Evolutionary conservation across 2,329 filamentous ascomycete genomes (phyloP), one percentile per base, ranked within the genome.

Genomic region (Fusarium oligoseptatum): DNA sequence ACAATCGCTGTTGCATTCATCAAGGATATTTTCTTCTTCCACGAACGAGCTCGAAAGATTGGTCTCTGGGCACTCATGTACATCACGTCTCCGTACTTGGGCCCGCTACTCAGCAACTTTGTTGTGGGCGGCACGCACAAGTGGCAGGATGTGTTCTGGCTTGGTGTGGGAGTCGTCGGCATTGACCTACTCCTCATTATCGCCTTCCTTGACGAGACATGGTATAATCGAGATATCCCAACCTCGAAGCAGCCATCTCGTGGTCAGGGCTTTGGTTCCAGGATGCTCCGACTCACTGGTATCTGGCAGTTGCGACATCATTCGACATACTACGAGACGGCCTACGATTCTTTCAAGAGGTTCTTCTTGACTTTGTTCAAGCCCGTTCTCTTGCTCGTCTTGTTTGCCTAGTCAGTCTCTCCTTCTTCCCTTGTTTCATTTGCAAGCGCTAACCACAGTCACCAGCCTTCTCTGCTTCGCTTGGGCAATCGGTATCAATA

Each of bases 21-120:
- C 77, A 87, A 89, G 64, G 89, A 91, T 78, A 84, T 90, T 67
- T 91, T 89, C 82, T 91, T 89, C 82, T 89, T 90, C 79, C 89
- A 91, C 73, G 85, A 90, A 70, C 82, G 87, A 39, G 86, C 86
- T 1, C 80, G 86, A 24, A 87, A 88, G 77, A 87, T 87, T 69
- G 85, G 86, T 60, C 80, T 88, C 41, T 87, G 85, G 85, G 85
- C 84, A 17, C 79, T 82, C 4, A 81, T 84, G 67, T 83, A 85
- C 74, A 79, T 85, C 62, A 78, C 84, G 12, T 82, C 80, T 17
- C 87, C 83, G 62, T 89, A 86, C 74, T 77, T 84, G 68, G 86
- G 85, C 1, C 86, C 86, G 1, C 78, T 87, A 3, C 75, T 87
- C 14, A 81, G 81, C 6, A 85, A 86, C 11, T 90, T 89, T 74